These are phyloP conservation scores for Trichophyton benhamiae DNA, from an alignment of 2,329 filamentous ascomycete genomes.

Conservation along the genomic window DNA sequence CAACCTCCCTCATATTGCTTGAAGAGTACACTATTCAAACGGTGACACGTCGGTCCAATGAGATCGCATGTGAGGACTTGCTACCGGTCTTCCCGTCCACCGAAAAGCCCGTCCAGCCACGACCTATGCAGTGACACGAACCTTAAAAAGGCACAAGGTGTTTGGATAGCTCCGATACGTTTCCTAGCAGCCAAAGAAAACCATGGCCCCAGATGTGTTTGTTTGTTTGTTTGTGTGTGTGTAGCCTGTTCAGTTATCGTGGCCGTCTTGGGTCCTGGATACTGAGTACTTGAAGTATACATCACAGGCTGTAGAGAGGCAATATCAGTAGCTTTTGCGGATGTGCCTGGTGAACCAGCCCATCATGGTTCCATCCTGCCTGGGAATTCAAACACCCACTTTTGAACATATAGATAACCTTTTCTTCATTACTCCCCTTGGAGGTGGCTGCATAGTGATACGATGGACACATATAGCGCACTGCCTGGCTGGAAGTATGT, in stretches of 20 bases:
- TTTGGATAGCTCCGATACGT: neutral
- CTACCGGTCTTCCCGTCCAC: neutral
- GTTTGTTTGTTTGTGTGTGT: neutral
- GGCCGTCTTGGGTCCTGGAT: neutral
- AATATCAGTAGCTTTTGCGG: neutral
- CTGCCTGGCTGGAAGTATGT: neutral
- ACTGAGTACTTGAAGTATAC: neutral
- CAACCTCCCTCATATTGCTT: neutral
- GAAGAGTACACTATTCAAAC: neutral
- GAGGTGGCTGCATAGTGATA: neutral
- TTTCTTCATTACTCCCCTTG: neutral
- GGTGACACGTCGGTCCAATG: conserved; percentile 5
- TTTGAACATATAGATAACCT: neutral
- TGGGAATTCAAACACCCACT: neutral
- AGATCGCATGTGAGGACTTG: neutral
- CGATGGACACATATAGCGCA: neutral
- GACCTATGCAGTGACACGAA: conserved; percentile 1
- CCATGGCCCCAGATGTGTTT: neutral
- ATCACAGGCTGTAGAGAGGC: neutral
- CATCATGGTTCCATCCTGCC: neutral
- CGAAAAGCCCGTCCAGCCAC: neutral
- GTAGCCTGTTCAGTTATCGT: neutral
- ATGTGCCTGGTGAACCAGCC: neutral
- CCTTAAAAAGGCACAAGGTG: neutral
- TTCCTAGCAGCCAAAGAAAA: neutral